phyloP scores from a whole-genome alignment of 805 yeast genomes.

The Teunomyces cretensis region DNA sequence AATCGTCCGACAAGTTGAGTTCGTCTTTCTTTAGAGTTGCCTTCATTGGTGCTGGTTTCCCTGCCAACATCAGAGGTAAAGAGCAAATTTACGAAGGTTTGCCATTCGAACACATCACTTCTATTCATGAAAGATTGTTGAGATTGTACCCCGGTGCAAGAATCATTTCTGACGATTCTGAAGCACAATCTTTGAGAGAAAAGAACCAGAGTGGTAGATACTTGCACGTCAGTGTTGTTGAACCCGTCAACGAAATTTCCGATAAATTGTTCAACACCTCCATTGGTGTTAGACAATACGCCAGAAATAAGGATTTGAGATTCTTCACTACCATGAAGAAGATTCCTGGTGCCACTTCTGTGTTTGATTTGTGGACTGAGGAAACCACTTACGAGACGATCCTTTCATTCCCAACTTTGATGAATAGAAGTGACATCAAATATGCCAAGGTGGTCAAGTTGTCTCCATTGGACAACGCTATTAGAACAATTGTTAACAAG shows the following conservation, averaged over 20 bases:
- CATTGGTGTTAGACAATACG: constrained; percentile 68
- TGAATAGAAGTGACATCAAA: constrained; percentile 78
- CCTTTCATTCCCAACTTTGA: constrained; percentile 80
- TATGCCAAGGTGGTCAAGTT: constrained; percentile 48
- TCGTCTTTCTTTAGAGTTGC: constrained; percentile 79
- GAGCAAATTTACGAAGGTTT: constrained; percentile 82
- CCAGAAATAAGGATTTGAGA: constrained; percentile 70
- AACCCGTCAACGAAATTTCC: constrained; percentile 59
- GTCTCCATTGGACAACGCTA: constrained; percentile 85
- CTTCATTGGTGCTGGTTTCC: constrained; percentile 84
- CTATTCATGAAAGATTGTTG: constrained; percentile 74
- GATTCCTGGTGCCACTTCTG: constrained; percentile 69
- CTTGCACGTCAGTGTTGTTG: constrained; percentile 69
- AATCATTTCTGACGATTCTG: constrained; percentile 58
- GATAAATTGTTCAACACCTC: constrained; percentile 47
- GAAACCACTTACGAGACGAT: constrained; percentile 76
- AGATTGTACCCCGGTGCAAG: constrained; percentile 81
- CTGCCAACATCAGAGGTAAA: constrained; percentile 69
- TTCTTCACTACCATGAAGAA: constrained; percentile 69
- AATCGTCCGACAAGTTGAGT: constrained; percentile 65
- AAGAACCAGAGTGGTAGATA: constrained; percentile 65
- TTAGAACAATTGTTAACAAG: constrained; percentile 62
- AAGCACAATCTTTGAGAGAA: constrained; percentile 50
- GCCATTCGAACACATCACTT: constrained; percentile 83
- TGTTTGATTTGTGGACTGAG: constrained; percentile 83